Percentiles rank a stretch among this genome's conserved stretches.
Conservation (phyloP, 2,329 filamentous ascomycete genomes). For the Thelonectria discophora region DNA sequence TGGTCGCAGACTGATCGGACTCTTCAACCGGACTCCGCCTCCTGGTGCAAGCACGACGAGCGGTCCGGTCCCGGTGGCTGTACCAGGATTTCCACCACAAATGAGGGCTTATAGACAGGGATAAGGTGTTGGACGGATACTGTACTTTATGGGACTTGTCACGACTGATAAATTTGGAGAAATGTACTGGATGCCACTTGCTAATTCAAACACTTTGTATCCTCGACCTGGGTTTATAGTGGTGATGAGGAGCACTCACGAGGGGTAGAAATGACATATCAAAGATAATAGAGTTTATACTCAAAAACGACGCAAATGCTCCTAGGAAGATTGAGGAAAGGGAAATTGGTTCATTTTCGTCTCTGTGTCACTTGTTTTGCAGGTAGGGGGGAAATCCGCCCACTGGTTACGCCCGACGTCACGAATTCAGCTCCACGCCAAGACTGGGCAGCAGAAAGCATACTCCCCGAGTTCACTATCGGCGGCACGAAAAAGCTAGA, state of each 20-base stretch:
- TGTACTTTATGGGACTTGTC: slow-evolving; percentile 28
- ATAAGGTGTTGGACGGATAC: slow-evolving; percentile 18
- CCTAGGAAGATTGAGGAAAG: background rate
- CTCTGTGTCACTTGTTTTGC: background rate
- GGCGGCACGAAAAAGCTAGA: background rate
- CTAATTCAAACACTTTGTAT: slow-evolving; percentile 37
- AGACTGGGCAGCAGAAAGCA: too few species aligned
- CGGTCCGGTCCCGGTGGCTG: slow-evolving; percentile 46
- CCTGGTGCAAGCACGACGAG: slow-evolving; percentile 45
- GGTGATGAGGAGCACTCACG: background rate
- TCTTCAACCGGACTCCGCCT: slow-evolving; percentile 73
- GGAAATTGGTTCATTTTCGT: background rate
- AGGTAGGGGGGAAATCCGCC: too few species aligned
- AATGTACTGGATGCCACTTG: slow-evolving; percentile 20
- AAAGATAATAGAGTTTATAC: background rate
- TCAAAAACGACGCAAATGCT: background rate
- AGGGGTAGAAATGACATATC: background rate
- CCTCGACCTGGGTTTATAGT: background rate
- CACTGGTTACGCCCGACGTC: background rate
- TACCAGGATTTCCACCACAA: slow-evolving; percentile 51
- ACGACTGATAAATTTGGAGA: slow-evolving; percentile 10
- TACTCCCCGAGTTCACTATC: background rate
- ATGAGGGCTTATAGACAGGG: slow-evolving; percentile 48
- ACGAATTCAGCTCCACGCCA: too few species aligned
- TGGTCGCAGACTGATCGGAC: slow-evolving; percentile 76